phyloP scores from a whole-genome alignment of 495 filamentous ascomycete genomes.

The Schizothecium vesticola region DNA sequence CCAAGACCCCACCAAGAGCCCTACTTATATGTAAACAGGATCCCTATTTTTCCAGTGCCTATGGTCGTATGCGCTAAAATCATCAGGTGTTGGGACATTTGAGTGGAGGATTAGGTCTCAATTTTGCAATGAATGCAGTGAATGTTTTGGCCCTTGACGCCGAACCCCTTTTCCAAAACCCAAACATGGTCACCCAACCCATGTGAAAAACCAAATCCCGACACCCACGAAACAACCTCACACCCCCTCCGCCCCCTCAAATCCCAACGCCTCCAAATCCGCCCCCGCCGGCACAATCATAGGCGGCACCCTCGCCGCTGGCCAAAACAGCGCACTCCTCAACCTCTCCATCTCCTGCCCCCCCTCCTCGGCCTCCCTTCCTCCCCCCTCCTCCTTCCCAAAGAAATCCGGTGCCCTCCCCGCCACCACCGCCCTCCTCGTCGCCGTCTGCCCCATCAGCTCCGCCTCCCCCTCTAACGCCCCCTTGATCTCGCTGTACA shows the following conservation, averaged over 20 bases:
- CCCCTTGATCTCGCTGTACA: conserved; percentile 38
- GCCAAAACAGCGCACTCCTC: conserved; percentile 48
- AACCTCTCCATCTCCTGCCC: conserved; percentile 15
- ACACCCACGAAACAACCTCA: neutral
- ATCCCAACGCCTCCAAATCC: conserved; percentile 42
- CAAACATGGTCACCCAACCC: no score
- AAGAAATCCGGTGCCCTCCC: conserved; percentile 46
- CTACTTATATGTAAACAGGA: no score
- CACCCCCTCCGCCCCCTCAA: conserved; percentile 17
- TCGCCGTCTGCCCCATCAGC: conserved; percentile 10
- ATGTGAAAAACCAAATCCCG: no score
- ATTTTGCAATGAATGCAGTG: no score
- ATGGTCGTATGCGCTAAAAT: conserved; percentile 39
- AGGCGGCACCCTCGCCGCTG: conserved; percentile 48
- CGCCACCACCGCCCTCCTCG: conserved; percentile 26
- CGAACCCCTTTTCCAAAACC: neutral
- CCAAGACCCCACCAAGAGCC: no score
- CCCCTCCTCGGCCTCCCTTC: neutral
- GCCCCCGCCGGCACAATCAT: conserved; percentile 35
- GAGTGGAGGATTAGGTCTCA: no score
- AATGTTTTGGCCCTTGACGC: neutral
- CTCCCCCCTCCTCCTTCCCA: conserved; percentile 33
- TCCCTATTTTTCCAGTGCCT: conserved; percentile 41
- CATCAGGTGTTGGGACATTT: no score
- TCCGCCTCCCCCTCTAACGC: neutral